Conservation (phyloP, 169 alveolate species). For the Plasmodium gaboni region DNA sequence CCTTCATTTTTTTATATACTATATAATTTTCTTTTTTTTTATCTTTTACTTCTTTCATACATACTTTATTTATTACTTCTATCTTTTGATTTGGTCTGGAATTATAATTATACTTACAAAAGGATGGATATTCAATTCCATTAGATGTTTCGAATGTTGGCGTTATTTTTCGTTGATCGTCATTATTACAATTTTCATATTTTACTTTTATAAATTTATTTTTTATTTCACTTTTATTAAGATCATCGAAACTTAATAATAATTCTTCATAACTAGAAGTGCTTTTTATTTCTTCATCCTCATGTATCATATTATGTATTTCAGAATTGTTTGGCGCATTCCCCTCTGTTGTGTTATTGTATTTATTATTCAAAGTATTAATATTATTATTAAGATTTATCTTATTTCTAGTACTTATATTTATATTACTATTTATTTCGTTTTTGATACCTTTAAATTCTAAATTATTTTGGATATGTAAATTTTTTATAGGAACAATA, state of each 20-base stretch:
- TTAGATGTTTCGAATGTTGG: not conserved
- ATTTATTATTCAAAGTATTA: not conserved
- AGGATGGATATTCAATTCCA: not conserved
- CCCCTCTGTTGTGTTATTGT: not conserved
- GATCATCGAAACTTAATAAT: conserved; percentile 24
- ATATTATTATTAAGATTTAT: not conserved
- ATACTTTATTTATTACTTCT: conserved; percentile 1
- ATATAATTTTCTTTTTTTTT: not conserved
- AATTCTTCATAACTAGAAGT: conserved; percentile 62
- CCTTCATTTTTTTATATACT: conserved; percentile 5
- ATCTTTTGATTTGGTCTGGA: not conserved
- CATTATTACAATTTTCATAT: conserved; percentile 11
- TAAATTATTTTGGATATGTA: not conserved
- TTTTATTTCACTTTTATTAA: conserved; percentile 45
- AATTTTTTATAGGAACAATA: conserved; percentile 7
- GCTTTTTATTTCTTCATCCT: conserved; percentile 6
- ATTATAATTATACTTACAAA: not conserved
- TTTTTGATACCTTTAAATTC: not conserved
- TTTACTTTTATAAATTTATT: conserved; percentile 15
- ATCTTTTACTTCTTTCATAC: not conserved
- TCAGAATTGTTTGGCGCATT: too few species aligned
- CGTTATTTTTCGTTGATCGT: not conserved
- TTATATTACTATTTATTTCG: not conserved
- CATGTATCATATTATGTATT: too few species aligned
- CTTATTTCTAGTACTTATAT: not conserved